These are phyloP conservation scores for Cercophora samala DNA, from an alignment of 495 filamentous ascomycete genomes.

Conservation along the genomic window DNA sequence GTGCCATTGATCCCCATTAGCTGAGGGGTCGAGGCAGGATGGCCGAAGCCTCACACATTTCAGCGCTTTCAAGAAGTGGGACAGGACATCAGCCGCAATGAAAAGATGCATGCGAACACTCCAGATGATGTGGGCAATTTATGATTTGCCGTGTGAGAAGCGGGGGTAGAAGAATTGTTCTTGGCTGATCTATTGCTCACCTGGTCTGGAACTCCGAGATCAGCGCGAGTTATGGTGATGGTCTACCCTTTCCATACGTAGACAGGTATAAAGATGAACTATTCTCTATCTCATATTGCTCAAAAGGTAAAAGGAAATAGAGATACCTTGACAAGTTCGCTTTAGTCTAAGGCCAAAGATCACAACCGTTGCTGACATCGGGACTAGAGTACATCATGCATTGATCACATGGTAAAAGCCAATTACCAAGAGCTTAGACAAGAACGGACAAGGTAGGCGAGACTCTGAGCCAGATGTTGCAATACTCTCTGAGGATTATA, in stretches of 20 bases:
- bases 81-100: conserved; percentile 4
- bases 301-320: background rate
- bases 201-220: background rate
- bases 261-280: no score
- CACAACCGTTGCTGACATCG: background rate
- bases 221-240: background rate
- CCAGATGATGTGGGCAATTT: background rate
- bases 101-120: background rate
- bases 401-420: background rate
- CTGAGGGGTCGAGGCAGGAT: background rate
- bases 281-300: background rate
- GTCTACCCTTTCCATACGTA: background rate
- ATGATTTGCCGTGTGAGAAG: background rate
- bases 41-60: background rate
- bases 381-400: no score
- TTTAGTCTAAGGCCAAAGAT: background rate
- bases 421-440: background rate
- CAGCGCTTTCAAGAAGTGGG: background rate
- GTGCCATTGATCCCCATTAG: background rate
- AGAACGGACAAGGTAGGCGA: conserved; percentile 1
- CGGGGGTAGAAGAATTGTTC: background rate
- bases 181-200: background rate
- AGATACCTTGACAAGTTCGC: background rate
- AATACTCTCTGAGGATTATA: background rate
- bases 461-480: background rate